Evolutionary conservation across 768 basidiomycete species (phyloP).

Genomic region (Russula olivacea): DNA sequence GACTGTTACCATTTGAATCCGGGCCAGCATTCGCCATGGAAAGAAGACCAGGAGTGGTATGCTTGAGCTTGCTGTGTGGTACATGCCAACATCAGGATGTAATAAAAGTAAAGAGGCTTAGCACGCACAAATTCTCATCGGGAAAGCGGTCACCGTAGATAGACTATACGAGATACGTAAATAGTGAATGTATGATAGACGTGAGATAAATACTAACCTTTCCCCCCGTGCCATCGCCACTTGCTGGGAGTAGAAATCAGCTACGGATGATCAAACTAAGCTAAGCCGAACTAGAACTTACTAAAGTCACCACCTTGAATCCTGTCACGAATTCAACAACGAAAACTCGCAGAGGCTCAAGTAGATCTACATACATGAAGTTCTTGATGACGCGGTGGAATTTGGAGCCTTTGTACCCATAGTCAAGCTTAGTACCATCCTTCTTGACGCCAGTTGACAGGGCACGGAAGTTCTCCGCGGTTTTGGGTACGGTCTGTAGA

Average conservation of each 20-base stretch:
- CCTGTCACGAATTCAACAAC: slow-evolving; percentile 38
- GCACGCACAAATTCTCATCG: slow-evolving; percentile 89
- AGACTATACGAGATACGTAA: slow-evolving; percentile 41
- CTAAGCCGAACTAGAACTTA: slow-evolving; percentile 37
- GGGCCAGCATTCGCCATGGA: slow-evolving; percentile 95
- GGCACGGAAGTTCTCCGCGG: slow-evolving; percentile 95
- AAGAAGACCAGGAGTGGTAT: slow-evolving; percentile 79
- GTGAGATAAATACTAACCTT: slow-evolving; percentile 47
- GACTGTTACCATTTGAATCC: slow-evolving; percentile 77
- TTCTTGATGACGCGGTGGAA: slow-evolving; percentile 96
- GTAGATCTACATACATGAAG: slow-evolving; percentile 58
- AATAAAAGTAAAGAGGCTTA: neutral
- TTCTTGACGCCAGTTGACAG: slow-evolving; percentile 78
- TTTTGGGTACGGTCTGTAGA: slow-evolving; percentile 85
- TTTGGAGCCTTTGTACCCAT: slow-evolving; percentile 89
- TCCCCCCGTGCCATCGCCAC: slow-evolving; percentile 85
- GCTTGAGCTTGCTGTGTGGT: slow-evolving; percentile 81
- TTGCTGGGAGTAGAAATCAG: slow-evolving; percentile 40
- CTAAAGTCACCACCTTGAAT: slow-evolving; percentile 99
- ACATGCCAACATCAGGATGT: neutral
- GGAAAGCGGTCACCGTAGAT: slow-evolving; percentile 89
- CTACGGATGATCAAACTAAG: slow-evolving; percentile 14
- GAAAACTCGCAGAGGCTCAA: slow-evolving; percentile 25
- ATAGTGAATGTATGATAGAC: neutral
- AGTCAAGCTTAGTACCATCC: slow-evolving; percentile 64